Conservation (phyloP, 352 stramenopile genomes). For the Pythium folliculosum region DNA sequence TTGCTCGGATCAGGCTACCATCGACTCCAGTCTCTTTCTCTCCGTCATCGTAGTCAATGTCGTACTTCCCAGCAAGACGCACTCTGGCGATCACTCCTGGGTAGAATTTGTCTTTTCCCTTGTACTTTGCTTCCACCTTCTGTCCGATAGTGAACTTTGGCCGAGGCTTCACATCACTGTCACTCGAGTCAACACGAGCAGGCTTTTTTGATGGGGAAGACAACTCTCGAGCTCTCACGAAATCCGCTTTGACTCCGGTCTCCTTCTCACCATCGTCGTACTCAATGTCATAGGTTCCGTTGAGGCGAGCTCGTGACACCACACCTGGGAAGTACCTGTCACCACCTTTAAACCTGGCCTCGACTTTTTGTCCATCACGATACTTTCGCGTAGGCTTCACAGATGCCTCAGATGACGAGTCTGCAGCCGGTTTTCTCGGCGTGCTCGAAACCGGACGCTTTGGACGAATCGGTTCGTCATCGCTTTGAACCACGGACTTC, state of each 20-base stretch:
- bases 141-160: conserved; percentile 22
- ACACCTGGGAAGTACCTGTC: conserved; percentile 71
- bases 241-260: conserved; percentile 29
- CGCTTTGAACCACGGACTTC: conserved; percentile 39
- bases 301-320: conserved; percentile 52
- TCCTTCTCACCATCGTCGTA: conserved; percentile 66
- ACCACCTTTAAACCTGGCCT: conserved; percentile 51
- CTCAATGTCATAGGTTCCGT: conserved; percentile 74
- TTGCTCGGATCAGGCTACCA: conserved; percentile 18
- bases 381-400: conserved; percentile 17
- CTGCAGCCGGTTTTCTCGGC: conserved; percentile 30
- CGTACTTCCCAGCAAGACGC: conserved; percentile 58
- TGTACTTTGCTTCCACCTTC: conserved; percentile 65
- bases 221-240: conserved; percentile 31
- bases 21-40: conserved; percentile 51
- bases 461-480: conserved; percentile 47
- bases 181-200: conserved; percentile 11
- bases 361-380: conserved; percentile 29
- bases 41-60: conserved; percentile 71
- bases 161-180: conserved; percentile 14
- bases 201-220: conserved; percentile 33
- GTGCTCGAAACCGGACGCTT: conserved; percentile 37
- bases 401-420: conserved; percentile 47
- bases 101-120: conserved; percentile 62
- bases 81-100: conserved; percentile 49